These are phyloP conservation scores for Pythium diclinum DNA, from an alignment of 352 stramenopile species.

Conservation along the genomic window DNA sequence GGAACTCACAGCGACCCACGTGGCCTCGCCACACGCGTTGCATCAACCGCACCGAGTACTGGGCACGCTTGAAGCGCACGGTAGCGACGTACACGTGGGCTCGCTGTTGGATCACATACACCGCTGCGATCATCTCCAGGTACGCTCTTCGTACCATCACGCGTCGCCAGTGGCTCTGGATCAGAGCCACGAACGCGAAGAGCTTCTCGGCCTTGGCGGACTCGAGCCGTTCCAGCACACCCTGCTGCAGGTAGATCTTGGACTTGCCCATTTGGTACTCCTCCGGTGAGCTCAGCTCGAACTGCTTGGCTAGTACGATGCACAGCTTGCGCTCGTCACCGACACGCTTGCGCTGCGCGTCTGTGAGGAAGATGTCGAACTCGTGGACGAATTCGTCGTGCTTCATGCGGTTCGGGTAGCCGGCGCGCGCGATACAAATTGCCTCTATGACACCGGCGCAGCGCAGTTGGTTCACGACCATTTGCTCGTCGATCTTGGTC, in stretches of 20 bases:
- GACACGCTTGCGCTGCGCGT: constrained; percentile 31
- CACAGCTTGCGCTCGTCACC: constrained; percentile 40
- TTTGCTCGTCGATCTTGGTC: constrained; percentile 53
- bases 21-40: constrained; percentile 41
- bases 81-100: constrained; percentile 45
- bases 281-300: constrained; percentile 53
- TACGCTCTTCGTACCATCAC: constrained; percentile 38
- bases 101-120: constrained; percentile 48
- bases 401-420: constrained; percentile 72
- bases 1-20: constrained; percentile 26
- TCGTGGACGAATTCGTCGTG: constrained; percentile 72
- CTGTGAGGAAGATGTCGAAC: constrained; percentile 66
- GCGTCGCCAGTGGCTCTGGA: constrained; percentile 64
- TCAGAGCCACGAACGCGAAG: constrained; percentile 55
- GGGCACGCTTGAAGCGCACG: constrained; percentile 33
- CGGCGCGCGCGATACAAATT: constrained; percentile 69
- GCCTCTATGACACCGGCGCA: constrained; percentile 82
- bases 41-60: constrained; percentile 19
- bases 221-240: constrained; percentile 71
- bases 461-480: constrained; percentile 77
- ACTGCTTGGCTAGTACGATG: constrained; percentile 49
- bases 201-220: constrained; percentile 60
- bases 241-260: constrained; percentile 87
- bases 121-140: constrained; percentile 31
- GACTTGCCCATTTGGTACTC: constrained; percentile 82